Percentiles rank a stretch among this genome's conserved stretches.
These are phyloP conservation scores for Aureobasidium sp. DNA, from an alignment of 2,329 filamentous ascomycete genomes.

Conservation along the genomic window DNA sequence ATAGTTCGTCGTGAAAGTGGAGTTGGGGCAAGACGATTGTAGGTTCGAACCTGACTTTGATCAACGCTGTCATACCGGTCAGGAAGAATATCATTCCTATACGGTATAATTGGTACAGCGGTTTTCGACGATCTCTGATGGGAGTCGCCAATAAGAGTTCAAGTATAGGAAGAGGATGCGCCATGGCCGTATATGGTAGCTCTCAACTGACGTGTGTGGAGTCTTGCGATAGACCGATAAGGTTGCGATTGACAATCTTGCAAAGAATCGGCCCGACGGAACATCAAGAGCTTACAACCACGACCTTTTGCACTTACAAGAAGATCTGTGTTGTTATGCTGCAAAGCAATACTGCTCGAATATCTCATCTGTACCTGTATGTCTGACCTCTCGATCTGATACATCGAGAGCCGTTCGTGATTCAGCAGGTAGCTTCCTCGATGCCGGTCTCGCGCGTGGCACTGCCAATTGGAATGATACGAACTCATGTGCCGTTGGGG, in stretches of 20 bases:
- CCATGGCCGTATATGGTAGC: neutral
- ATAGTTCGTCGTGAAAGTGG: slow-evolving; percentile 1
- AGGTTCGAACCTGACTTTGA: neutral
- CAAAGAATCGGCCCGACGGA: neutral
- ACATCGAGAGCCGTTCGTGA: neutral
- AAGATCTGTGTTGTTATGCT: neutral
- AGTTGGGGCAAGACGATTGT: neutral
- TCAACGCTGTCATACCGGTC: neutral
- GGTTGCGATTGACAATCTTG: neutral
- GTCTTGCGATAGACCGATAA: neutral
- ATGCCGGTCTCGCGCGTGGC: neutral
- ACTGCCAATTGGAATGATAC: neutral
- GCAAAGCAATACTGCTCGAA: neutral
- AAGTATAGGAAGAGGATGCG: neutral
- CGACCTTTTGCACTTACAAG: neutral
- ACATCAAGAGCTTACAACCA: neutral
- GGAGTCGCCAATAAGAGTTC: neutral
- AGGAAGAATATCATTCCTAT: neutral
- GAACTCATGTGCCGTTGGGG: neutral
- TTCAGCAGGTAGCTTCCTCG: neutral
- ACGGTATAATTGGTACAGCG: neutral
- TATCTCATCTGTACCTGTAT: neutral
- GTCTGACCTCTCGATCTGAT: neutral
- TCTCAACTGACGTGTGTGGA: neutral
- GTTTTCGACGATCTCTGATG: neutral